Evolutionary conservation across 2,329 filamentous ascomycete genomes (phyloP), one percentile per base, ranked within the genome.

Genomic region (Talaromyces pinophilus): DNA sequence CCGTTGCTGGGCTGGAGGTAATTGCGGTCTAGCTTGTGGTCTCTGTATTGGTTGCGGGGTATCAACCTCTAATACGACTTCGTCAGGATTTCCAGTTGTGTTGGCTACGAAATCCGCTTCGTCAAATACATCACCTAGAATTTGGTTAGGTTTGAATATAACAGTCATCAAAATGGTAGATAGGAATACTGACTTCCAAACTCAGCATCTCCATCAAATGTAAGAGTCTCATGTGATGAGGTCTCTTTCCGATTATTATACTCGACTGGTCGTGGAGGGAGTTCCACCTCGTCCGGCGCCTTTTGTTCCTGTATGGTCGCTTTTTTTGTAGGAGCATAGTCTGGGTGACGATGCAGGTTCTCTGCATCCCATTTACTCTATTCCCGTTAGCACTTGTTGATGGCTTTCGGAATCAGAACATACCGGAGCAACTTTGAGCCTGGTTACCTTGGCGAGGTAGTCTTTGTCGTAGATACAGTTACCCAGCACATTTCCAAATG

Each of bases 401-500:
- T 35, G 11, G 28, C 10, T 28, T 59, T 59, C 28, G 5, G n/a
- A 57, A n/a, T 40, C 35, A 42, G 33, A 38, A 70, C 78, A 69
- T 76, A 82, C 81, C 4, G 92, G 91, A 65, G 86, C 84, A 17
- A 89, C 87, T 82, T 96, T 98, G 74, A 99, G 84, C 80, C 92
- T 96, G 62, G 89, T 91, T n/a, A 98, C 91, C 76, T 92, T 93
- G 62, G 88, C 85, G 65, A 99, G 83, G 76, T 97, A 99, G 68
- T 94, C 89, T 79, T 97, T 96, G 81, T 99, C 95, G 79, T 99
- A 98, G 67, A 99, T 89, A 82, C 95, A 99, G 76, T 98, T 99
- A n/a, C 95, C 95, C 64, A 99, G 83, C 17, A 98, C 90, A 73
- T 98, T 98, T 67, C 95, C 95, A 79, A 99, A 99, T 69, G 89